Base-by-base conservation (phyloP, 23 red algal genomes). In the Gracilaria gracilis region DNA sequence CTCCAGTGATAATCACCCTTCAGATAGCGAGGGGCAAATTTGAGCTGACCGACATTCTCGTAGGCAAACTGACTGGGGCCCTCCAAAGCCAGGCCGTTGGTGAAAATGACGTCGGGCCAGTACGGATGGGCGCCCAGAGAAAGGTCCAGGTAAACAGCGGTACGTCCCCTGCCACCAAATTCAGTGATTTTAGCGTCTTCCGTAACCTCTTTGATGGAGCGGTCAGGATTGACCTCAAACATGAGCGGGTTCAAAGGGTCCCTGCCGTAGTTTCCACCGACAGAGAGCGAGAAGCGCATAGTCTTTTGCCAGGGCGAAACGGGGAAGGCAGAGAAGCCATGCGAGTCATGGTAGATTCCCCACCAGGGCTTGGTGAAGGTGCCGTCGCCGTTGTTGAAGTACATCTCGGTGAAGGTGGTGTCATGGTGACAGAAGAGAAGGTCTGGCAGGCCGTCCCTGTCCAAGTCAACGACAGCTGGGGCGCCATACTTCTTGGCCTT, bases 381-480 rank as follows among this genome's bases (percentile, higher is more conserved):
- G 0, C 90, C 90, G 44, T 86, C 66, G 9, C 24, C 61, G 4
- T 59, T 79, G 50, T 81, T 81, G 49, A 58, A 93, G 46, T 93
- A 93, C 25, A 86, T 31, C 20, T 81, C 55, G 12, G 79, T 72
- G 53, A 57, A 57, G 51, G 65, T 44, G 27, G 36, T 69, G 82
- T 93, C 77, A 53, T 93, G 90, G 19, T 69, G 55, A 36, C 73
- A 79, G 32, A 81, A 71, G 19, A 93, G 67, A 14, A 93, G 51
- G 20, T 93, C 90, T 21, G 78, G 79, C 0, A 47, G 35, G 16
- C 90, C 90, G 67, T 93, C 90, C 4, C 77, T 24, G 57, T 93
- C 90, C 4, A 93, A 34, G 51, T 93, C 90, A 17, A 80, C 90
- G 48, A 93, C 70, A 0, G 64, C 48, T 7, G 80, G 81, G 23